Base-by-base conservation (phyloP, 1,139 yeast genomes). In the Hyphopichia burtonii region DNA sequence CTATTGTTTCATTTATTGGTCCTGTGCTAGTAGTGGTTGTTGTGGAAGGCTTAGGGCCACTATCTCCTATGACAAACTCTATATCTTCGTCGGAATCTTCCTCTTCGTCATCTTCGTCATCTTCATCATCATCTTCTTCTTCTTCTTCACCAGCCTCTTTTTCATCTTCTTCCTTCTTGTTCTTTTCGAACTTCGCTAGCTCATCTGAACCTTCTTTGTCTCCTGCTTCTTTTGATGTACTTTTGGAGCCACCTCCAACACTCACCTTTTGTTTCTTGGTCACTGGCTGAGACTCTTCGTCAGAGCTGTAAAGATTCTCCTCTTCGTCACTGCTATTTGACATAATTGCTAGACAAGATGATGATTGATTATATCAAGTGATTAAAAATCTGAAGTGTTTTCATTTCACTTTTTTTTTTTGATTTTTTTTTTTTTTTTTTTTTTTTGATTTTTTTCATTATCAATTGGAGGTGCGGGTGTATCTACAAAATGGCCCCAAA, bases 61-160 rank as follows among this genome's bases (percentile, higher is more conserved):
- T 59, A 44, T 71, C 76, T 32, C 62, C 61, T 41, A 59, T 56
- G 38, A 56, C 61, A 41, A 60, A 55, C 45, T 60, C 78, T 16
- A 82, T 74, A 50, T 82, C 88, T 39, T 74, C 78, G 18, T 67
- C 64, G 16, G 58, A 64, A 4, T 61, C 65, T 0, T 59, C 71
- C 4, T 58, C 68, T 1, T 61, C 72, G 2, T 60, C 68, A 0
- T 65, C 71, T 0, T 59, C 68, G 2, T 55, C 63, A 12, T 58
- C 65, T 2, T 55, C 66, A 2, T 54, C 63, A 10, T 48, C 62
- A 5, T 50, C 56, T 4, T 49, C 60, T 18, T 47, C 56, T 20
- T 53, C 55, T 20, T 48, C 54, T 23, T 55, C 57, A 16, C 48
- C 52, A n/a, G 44, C 58, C n/a, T 14, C 22, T 19, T 31, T 31